phyloP scores from a whole-genome alignment of 2,329 filamentous ascomycete species.

The Penicillium sp. region DNA sequence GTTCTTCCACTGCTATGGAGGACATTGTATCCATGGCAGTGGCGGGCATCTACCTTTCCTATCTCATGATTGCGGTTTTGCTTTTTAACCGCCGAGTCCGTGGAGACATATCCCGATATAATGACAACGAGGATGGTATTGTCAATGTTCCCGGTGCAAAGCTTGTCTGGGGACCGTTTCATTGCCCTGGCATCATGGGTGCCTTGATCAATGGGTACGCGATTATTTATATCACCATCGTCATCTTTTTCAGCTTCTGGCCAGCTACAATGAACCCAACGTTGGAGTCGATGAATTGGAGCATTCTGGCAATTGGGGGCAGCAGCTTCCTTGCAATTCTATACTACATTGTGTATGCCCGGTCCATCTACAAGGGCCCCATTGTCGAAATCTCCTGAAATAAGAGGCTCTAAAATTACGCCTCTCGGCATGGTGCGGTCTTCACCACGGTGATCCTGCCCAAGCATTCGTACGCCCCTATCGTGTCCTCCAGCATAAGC shows the following conservation, averaged over 20 bases:
- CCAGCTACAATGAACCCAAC: conserved; percentile 41
- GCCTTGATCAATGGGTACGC: conserved; percentile 47
- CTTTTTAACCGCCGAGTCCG: not conserved
- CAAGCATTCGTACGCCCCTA: no score
- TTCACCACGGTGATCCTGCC: no score
- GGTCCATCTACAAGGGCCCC: conserved; percentile 28
- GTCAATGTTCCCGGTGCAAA: conserved; percentile 29
- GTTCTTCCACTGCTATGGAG: conserved; percentile 33
- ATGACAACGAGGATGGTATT: conserved; percentile 2
- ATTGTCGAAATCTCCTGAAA: no score
- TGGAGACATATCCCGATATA: not conserved
- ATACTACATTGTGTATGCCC: conserved; percentile 42
- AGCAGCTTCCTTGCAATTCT: conserved; percentile 41
- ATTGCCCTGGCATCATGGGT: conserved; percentile 34
- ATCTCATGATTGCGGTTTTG: not conserved
- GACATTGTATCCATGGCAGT: conserved; percentile 14
- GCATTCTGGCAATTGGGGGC: conserved; percentile 43
- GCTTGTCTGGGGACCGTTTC: conserved; percentile 33
- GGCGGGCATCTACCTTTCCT: conserved; percentile 7
- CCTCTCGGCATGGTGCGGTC: no score
- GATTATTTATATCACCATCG: conserved; percentile 47
- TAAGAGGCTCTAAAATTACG: no score
- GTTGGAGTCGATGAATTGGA: conserved; percentile 50
- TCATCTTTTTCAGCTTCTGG: conserved; percentile 54
- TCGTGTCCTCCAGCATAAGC: no score